Percentiles rank a stretch among this genome's conserved stretches.
Evolutionary conservation across 768 basidiomycete species (phyloP).

Genomic region (Auricularia heimuer): DNA sequence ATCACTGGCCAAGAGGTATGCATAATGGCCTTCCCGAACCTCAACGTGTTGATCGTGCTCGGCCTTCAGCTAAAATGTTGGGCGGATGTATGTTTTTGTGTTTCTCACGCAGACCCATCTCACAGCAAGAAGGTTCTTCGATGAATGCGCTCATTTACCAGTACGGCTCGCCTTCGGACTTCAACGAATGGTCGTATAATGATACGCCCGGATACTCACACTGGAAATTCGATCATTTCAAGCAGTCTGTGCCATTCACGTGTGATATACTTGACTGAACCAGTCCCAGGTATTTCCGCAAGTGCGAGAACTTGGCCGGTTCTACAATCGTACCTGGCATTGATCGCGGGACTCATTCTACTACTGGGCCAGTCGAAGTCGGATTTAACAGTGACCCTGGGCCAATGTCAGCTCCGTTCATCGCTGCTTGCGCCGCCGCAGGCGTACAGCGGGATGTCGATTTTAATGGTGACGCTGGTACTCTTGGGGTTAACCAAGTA

Average conservation of each 20-base stretch:
- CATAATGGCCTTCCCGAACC: not conserved
- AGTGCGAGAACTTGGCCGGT: slow-evolving; percentile 53
- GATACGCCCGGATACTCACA: slow-evolving; percentile 36
- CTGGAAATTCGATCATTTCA: slow-evolving; percentile 53
- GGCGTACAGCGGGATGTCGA: slow-evolving; percentile 47
- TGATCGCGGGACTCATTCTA: slow-evolving; percentile 16
- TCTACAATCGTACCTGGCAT: slow-evolving; percentile 42
- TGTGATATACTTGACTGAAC: not conserved
- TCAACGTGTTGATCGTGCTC: not conserved
- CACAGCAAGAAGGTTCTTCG: slow-evolving; percentile 36
- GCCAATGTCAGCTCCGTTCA: slow-evolving; percentile 25
- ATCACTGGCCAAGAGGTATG: slow-evolving; percentile 60
- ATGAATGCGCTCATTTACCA: slow-evolving; percentile 57
- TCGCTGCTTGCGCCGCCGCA: slow-evolving; percentile 39
- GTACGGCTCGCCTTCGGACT: slow-evolving; percentile 57
- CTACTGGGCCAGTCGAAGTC: slow-evolving; percentile 2
- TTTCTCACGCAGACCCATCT: not conserved
- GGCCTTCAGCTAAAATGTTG: slow-evolving; percentile 45
- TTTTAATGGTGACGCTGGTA: too few species aligned
- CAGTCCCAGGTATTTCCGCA: slow-evolving; percentile 49
- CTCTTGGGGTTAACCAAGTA: slow-evolving; percentile 47
- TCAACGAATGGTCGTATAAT: slow-evolving; percentile 52
- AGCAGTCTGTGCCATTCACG: slow-evolving; percentile 26
- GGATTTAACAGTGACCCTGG: slow-evolving; percentile 13
- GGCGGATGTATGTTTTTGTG: slow-evolving; percentile 53